A percentile compares a stretch with the other conserved stretches of the same genome.
These are phyloP conservation scores for Erythrobasidium yunnanense DNA, from an alignment of 768 basidiomycete genomes.

Conservation along the genomic window DNA sequence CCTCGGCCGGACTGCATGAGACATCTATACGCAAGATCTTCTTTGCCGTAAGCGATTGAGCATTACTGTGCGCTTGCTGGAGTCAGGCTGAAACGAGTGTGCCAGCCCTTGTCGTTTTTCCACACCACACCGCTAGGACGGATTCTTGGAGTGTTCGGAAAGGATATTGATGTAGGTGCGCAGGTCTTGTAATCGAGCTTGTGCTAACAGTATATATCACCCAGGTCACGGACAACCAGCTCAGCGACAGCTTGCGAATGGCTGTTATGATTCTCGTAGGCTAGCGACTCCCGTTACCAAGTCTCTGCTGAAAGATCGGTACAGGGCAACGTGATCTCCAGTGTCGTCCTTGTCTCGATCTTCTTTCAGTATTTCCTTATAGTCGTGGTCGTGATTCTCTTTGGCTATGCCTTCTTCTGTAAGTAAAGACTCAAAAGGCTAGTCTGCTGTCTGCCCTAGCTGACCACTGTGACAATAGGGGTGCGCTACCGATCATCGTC, in stretches of 20 bases:
- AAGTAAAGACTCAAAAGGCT: not conserved
- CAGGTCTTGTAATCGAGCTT: not conserved
- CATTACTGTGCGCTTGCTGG: not conserved
- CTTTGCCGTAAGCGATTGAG: slow-evolving; percentile 2
- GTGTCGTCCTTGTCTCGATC: slow-evolving; percentile 60
- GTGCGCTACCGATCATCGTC: slow-evolving; percentile 72
- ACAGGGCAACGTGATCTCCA: slow-evolving; percentile 45
- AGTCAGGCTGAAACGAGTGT: slow-evolving; percentile 52
- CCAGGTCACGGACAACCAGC: slow-evolving; percentile 65
- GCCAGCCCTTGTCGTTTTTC: slow-evolving; percentile 80
- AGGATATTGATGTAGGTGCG: not conserved
- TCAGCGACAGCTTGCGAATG: slow-evolving; percentile 60
- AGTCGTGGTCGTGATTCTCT: slow-evolving; percentile 52
- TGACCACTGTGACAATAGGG: no score
- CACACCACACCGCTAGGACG: slow-evolving; percentile 51
- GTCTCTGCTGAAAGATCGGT: not conserved
- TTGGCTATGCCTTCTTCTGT: slow-evolving; percentile 57
- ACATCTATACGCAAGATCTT: slow-evolving; percentile 38
- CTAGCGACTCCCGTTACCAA: not conserved
- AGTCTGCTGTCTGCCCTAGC: no score
- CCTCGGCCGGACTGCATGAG: slow-evolving; percentile 60
- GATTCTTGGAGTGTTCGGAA: slow-evolving; percentile 32
- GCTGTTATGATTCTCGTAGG: slow-evolving; percentile 42
- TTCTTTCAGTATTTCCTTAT: slow-evolving; percentile 68
- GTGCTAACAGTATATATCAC: slow-evolving; percentile 36